Evolutionary conservation across 768 basidiomycete genomes (phyloP), one percentile per base, ranked within the genome.

Genomic region (Russula sp.): DNA sequence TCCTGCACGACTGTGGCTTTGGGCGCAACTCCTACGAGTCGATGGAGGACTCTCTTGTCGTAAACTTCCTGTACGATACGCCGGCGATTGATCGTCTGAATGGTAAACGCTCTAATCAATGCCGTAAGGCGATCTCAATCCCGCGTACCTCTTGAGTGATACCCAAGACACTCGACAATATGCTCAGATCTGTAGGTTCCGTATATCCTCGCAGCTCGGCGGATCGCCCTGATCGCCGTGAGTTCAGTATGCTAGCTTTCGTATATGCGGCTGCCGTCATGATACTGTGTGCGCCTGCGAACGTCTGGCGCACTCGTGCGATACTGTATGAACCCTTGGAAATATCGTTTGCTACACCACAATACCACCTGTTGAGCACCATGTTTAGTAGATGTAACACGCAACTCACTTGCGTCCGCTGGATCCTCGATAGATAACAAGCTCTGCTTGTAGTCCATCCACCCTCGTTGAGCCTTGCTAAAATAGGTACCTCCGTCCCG

Each of bases 341-440:
- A 32, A 98, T 92, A 74, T 98, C 95, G 71, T 98, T 98, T 22
- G 85, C 94, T 98, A 31, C 9, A 70, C 2, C 48, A 61, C 58
- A 47, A 40, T 18, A 35, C 6, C 37, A 37, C 50, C 13, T 22
- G 32, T 60, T 53, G 49, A 39, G 42, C 31, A 11, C 37, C 31
- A 35, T 34, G 45, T 31, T 34, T 32, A 44, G 54, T 40, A 55
- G 61, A 35, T 20, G 47, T 44, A 57, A 1, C 39, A 35, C 34
- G 18, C 32, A 6, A 81, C 92, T 75, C 69, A 96, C 94, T 78
- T 32, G 82, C 75, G 75, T 98, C 94, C 14, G 87, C 88, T 11
- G 97, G 97, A 75, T 99, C 97, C 73, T 98, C 97, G 34, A 99
- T 89, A 5, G 86, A 89, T 52, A 99, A 75, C 66, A 89, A 75